Evolutionary conservation across 257 asterid species (phyloP).

Genomic region (Gentiana straminea): DNA sequence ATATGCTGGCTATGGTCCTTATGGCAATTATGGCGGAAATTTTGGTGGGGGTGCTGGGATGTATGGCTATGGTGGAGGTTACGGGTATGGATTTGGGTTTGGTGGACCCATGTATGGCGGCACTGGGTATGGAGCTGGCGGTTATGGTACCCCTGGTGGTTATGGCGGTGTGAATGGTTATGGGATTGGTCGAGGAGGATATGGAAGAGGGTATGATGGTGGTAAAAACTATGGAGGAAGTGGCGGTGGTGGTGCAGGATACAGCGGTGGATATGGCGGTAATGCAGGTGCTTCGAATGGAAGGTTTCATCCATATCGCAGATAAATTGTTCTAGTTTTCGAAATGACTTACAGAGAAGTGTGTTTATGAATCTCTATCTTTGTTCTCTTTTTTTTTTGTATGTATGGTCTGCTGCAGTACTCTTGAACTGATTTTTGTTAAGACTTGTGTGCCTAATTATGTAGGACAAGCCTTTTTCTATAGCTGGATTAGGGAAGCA

Average conservation of each 20-base stretch:
- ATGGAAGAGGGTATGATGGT: slow-evolving; percentile 44
- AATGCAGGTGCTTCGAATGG: slow-evolving; percentile 37
- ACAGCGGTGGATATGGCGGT: slow-evolving; percentile 41
- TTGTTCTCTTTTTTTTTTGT: no score
- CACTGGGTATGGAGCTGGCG: slow-evolving; percentile 63
- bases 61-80: slow-evolving; percentile 74
- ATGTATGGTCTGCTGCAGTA: no score
- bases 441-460: no score
- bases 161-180: slow-evolving; percentile 62
- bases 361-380: no score
- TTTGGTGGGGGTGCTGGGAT: slow-evolving; percentile 64
- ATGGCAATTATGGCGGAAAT: slow-evolving; percentile 56
- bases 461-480: no score
- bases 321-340: slow-evolving; percentile 23
- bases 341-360: no score
- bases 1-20: slow-evolving; percentile 57
- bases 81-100: slow-evolving; percentile 87
- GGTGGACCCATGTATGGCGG: slow-evolving; percentile 87
- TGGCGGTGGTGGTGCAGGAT: slow-evolving; percentile 42
- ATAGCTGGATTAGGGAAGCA: no score
- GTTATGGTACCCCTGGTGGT: slow-evolving; percentile 48
- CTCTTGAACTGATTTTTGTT: no score
- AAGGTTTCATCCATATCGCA: slow-evolving; percentile 82
- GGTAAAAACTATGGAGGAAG: slow-evolving; percentile 44
- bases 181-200: slow-evolving; percentile 45